Conservation (phyloP, 495 filamentous ascomycete genomes). For the Podospora appendiculata region DNA sequence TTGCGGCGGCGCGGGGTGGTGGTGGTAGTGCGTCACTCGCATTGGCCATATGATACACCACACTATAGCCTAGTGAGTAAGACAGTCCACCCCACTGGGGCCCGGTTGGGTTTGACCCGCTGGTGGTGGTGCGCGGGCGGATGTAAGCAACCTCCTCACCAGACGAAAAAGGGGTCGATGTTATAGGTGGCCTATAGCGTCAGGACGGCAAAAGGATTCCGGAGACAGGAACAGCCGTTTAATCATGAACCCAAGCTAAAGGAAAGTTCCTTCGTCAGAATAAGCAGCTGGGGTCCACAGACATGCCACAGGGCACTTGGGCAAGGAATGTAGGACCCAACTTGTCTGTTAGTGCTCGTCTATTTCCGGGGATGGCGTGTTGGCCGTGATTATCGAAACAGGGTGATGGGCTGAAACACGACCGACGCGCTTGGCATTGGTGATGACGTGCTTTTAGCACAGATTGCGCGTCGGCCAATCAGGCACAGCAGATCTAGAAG, state of each 20-base stretch:
- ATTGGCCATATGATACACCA: slow-evolving; percentile 4
- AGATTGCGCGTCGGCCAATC: slow-evolving; percentile 1
- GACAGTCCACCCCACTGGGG: neutral
- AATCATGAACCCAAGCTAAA: too few species aligned
- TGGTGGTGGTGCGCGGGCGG: neutral
- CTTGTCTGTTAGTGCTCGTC: too few species aligned
- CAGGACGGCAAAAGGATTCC: too few species aligned
- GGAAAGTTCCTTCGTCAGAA: too few species aligned
- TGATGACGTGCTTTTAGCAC: slow-evolving; percentile 4
- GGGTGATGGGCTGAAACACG: neutral
- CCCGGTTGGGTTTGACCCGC: neutral
- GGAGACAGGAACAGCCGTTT: too few species aligned
- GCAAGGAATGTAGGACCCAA: too few species aligned
- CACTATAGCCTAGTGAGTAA: neutral
- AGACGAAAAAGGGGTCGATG: too few species aligned
- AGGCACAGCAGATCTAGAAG: neutral
- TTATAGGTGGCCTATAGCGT: too few species aligned
- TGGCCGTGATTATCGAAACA: neutral
- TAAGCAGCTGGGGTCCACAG: too few species aligned
- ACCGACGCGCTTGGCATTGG: neutral
- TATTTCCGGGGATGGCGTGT: neutral
- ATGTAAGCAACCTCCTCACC: neutral
- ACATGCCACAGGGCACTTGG: too few species aligned
- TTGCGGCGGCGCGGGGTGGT: slow-evolving; percentile 1
- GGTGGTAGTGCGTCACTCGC: slow-evolving; percentile 7